phyloP scores from a whole-genome alignment of 768 basidiomycete species.

The Dacryopinax spathularia region DNA sequence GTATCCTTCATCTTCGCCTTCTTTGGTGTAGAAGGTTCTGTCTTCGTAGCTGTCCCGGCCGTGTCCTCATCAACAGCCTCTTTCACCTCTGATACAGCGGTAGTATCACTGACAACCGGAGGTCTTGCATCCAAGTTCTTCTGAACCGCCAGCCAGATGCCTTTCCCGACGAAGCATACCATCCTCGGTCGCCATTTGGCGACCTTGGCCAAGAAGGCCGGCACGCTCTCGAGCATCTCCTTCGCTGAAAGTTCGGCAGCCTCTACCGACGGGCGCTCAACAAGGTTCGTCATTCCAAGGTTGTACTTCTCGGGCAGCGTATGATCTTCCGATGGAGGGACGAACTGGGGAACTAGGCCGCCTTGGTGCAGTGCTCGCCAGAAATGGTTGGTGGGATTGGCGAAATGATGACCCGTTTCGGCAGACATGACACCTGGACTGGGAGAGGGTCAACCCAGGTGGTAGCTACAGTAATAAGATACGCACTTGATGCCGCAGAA shows the following conservation, averaged over 20 bases:
- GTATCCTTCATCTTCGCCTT: constrained; percentile 6
- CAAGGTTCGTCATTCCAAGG: constrained; percentile 67
- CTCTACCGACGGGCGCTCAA: constrained; percentile 52
- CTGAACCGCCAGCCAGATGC: constrained; percentile 39
- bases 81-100: constrained; percentile 10
- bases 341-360: constrained; percentile 32
- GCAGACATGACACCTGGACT: constrained; percentile 61
- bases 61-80: neutral
- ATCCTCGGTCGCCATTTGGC: constrained; percentile 41
- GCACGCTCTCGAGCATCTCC: constrained; percentile 44
- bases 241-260: constrained; percentile 41
- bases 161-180: constrained; percentile 65
- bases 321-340: constrained; percentile 45
- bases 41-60: neutral
- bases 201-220: constrained; percentile 47
- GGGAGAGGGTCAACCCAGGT: neutral
- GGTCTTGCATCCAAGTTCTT: constrained; percentile 11
- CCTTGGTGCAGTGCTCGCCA: constrained; percentile 58
- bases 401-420: constrained; percentile 61
- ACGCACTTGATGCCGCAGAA: constrained; percentile 78
- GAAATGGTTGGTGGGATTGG: constrained; percentile 68
- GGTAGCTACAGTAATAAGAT: neutral
- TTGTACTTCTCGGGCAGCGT: constrained; percentile 44
- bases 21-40: neutral
- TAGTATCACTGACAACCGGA: constrained; percentile 20